Evolutionary conservation across 2,329 filamentous ascomycete species (phyloP).

Genomic region (Talaromyces funiculosus): DNA sequence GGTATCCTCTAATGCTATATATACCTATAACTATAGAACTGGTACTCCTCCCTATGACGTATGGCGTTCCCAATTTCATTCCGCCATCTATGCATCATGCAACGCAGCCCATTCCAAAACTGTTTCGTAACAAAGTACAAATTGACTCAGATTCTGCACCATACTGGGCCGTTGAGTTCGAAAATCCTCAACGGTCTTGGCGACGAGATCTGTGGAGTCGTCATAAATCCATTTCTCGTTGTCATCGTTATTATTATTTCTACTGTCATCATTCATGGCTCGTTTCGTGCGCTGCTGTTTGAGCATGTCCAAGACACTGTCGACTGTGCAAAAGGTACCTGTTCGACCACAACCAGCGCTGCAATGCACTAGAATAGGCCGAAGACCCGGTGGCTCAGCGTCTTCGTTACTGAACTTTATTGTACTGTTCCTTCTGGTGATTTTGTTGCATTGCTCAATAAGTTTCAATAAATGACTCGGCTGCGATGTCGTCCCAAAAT

Average conservation of each 20-base stretch:
- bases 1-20: slow-evolving; percentile 11
- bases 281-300: slow-evolving; percentile 63
- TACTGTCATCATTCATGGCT: not conserved
- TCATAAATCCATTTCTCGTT: slow-evolving; percentile 57
- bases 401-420: slow-evolving; percentile 38
- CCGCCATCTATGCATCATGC: slow-evolving; percentile 7
- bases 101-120: slow-evolving; percentile 74
- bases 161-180: slow-evolving; percentile 83
- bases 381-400: slow-evolving; percentile 49
- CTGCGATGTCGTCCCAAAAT: slow-evolving; percentile 88
- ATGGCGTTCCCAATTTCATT: slow-evolving; percentile 13
- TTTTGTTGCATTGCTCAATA: slow-evolving; percentile 79
- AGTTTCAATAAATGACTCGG: slow-evolving; percentile 79
- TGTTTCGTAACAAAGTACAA: slow-evolving; percentile 93
- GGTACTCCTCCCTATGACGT: slow-evolving; percentile 13
- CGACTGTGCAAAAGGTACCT: slow-evolving; percentile 93
- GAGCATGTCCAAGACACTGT: slow-evolving; percentile 92
- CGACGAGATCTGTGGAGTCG: slow-evolving; percentile 70
- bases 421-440: slow-evolving; percentile 40
- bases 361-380: slow-evolving; percentile 88
- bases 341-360: slow-evolving; percentile 94
- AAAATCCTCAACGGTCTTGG: slow-evolving; percentile 86
- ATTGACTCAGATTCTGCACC: slow-evolving; percentile 92
- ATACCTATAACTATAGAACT: slow-evolving; percentile 4
- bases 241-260: slow-evolving; percentile 15